A percentile compares a stretch with the other conserved stretches of the same genome.
phyloP scores from a whole-genome alignment of 306 rosid genomes.

The Amphicarpaea edgeworthii region DNA sequence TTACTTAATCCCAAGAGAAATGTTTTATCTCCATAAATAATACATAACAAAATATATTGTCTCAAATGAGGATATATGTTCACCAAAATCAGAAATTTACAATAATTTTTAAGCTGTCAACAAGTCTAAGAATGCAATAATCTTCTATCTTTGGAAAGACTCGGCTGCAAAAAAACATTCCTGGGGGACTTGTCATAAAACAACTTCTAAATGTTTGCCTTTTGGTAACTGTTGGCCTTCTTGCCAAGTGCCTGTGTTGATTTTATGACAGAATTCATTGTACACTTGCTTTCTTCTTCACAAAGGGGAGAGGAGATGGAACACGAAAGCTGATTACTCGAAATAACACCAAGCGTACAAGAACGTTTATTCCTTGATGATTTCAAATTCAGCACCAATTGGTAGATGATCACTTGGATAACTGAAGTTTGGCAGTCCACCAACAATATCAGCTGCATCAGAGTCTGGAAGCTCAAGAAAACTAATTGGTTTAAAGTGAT shows the following conservation, averaged over 20 bases:
- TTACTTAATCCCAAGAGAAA: slow-evolving; percentile 3
- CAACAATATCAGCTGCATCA: slow-evolving; percentile 65
- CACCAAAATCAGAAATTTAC: slow-evolving; percentile 30
- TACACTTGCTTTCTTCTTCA: slow-evolving; percentile 11
- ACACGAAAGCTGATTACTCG: slow-evolving; percentile 37
- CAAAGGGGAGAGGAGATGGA: slow-evolving; percentile 3
- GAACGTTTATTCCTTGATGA: slow-evolving; percentile 47
- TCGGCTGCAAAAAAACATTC: slow-evolving; percentile 28
- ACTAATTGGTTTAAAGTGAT: slow-evolving; percentile 69
- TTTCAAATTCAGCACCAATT: slow-evolving; percentile 84
- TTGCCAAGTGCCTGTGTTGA: neutral
- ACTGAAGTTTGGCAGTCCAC: slow-evolving; percentile 80
- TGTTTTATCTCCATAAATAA: neutral
- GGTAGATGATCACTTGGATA: slow-evolving; percentile 96
- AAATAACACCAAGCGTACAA: slow-evolving; percentile 38
- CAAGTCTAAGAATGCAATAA: slow-evolving; percentile 5
- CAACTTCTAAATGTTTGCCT: slow-evolving; percentile 13
- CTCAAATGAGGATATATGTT: slow-evolving; percentile 19
- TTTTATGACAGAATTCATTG: slow-evolving; percentile 33
- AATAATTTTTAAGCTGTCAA: neutral
- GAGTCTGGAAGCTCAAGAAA: slow-evolving; percentile 83
- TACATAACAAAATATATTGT: slow-evolving; percentile 7
- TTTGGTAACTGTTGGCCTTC: slow-evolving; percentile 25
- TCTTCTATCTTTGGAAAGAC: neutral
- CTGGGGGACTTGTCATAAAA: neutral